Conservation (phyloP, 768 basidiomycete species). For the Kwoniella sp. region DNA sequence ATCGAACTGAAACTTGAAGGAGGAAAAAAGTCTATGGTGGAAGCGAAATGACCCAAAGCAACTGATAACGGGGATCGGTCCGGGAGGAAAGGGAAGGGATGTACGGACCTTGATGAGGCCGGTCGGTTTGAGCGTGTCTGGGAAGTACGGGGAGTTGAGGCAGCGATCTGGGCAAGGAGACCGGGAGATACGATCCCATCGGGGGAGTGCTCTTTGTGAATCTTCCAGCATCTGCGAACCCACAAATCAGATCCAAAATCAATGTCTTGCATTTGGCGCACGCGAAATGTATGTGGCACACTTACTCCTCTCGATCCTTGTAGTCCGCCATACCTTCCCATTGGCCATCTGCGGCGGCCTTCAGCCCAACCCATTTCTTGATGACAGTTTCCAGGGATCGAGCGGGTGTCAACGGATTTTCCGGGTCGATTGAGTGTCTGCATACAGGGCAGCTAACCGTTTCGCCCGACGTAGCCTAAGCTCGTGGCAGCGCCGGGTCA, state of each 20-base stretch:
- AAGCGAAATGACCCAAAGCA: conserved; percentile 3
- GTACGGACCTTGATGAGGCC: neutral
- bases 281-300: neutral
- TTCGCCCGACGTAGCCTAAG: conserved; percentile 10
- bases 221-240: conserved; percentile 13
- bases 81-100: conserved; percentile 1
- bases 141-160: neutral
- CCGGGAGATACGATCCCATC: conserved; percentile 5
- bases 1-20: neutral
- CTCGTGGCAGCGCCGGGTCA: neutral
- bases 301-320: conserved; percentile 24
- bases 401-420: conserved; percentile 15
- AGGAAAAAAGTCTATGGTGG: neutral
- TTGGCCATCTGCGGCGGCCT: conserved; percentile 10
- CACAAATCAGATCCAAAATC: too few relatives aligned
- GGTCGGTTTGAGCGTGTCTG: neutral
- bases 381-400: conserved; percentile 18
- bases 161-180: neutral
- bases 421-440: conserved; percentile 6
- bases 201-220: conserved; percentile 8
- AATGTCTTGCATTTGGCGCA: neutral
- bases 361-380: conserved; percentile 20
- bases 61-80: neutral
- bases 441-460: conserved; percentile 21
- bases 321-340: conserved; percentile 21